Evolutionary conservation across 495 filamentous ascomycete genomes (phyloP).

Genomic region (Rostrohypoxylon terebratum): DNA sequence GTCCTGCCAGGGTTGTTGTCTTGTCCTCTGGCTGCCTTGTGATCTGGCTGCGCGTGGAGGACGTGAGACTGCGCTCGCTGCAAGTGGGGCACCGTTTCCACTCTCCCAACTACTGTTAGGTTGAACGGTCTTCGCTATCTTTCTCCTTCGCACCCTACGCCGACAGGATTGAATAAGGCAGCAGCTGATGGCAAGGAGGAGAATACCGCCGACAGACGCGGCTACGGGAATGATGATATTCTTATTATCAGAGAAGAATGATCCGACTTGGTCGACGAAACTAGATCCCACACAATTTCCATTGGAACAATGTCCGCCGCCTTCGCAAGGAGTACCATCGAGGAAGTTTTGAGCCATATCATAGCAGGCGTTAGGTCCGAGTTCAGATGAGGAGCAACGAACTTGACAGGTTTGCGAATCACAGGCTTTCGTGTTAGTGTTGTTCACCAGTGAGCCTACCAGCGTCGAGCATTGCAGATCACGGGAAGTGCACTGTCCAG

Average conservation of each 20-base stretch:
- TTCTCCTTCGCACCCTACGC: constrained; percentile 48
- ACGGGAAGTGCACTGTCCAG: constrained; percentile 94
- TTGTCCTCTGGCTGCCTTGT: constrained; percentile 15
- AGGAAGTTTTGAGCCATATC: constrained; percentile 91
- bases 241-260: constrained; percentile 78
- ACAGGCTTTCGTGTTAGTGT: constrained; percentile 87
- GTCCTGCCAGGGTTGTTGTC: constrained; percentile 41
- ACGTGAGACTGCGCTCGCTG: constrained; percentile 6
- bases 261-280: constrained; percentile 68
- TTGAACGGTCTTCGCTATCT: constrained; percentile 36
- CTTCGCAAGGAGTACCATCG: constrained; percentile 88
- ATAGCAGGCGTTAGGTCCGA: constrained; percentile 73
- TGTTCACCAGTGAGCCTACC: constrained; percentile 80
- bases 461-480: constrained; percentile 89
- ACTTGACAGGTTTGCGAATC: constrained; percentile 77
- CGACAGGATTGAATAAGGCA: constrained; percentile 71
- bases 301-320: constrained; percentile 82
- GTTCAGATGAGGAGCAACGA: constrained; percentile 77
- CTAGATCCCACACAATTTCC: constrained; percentile 76
- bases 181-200: constrained; percentile 70
- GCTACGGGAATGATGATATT: constrained; percentile 80
- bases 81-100: constrained; percentile 37
- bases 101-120: constrained; percentile 46
- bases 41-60: constrained; percentile 29
- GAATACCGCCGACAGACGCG: constrained; percentile 72